These are phyloP conservation scores for Suhomyces sp. DNA, from an alignment of 805 yeast genomes.

Conservation along the genomic window DNA sequence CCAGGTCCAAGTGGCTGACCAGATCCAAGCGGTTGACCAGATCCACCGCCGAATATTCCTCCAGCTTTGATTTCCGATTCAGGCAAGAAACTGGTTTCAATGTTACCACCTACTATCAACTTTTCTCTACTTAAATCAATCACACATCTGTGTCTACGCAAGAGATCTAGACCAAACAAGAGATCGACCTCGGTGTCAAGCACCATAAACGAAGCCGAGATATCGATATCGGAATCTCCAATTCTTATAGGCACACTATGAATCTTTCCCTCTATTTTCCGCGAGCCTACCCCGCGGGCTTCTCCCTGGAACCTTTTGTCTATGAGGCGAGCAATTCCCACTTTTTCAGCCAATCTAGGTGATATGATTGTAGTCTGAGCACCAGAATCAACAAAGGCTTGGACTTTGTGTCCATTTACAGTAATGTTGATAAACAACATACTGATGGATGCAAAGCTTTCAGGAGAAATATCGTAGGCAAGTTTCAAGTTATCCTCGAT, in stretches of 20 bases:
- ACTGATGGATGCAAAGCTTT: conserved; percentile 73
- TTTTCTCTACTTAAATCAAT: conserved; percentile 69
- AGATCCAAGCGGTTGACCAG: conserved; percentile 9
- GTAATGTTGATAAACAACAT: conserved; percentile 81
- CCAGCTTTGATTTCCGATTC: conserved; percentile 62
- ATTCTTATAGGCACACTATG: conserved; percentile 86
- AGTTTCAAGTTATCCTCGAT: conserved; percentile 75
- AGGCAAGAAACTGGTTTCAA: conserved; percentile 66
- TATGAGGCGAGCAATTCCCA: conserved; percentile 67
- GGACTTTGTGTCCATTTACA: conserved; percentile 76
- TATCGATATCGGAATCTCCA: conserved; percentile 46
- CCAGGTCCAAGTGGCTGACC: conserved; percentile 9
- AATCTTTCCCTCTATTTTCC: conserved; percentile 74
- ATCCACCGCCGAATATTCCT: conserved; percentile 12
- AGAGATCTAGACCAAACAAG: conserved; percentile 85
- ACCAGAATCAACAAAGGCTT: conserved; percentile 96
- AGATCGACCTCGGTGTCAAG: conserved; percentile 72
- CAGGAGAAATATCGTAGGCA: conserved; percentile 89
- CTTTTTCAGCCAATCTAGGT: conserved; percentile 68
- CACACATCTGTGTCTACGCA: conserved; percentile 79
- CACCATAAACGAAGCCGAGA: conserved; percentile 41
- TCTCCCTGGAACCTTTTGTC: conserved; percentile 79
- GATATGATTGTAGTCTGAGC: conserved; percentile 88
- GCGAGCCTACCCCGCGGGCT: conserved; percentile 88
- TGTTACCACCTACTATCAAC: conserved; percentile 65